Percentiles rank a stretch among this genome's conserved stretches.
phyloP scores from a whole-genome alignment of 306 rosid species.

The Alnus rubra region DNA sequence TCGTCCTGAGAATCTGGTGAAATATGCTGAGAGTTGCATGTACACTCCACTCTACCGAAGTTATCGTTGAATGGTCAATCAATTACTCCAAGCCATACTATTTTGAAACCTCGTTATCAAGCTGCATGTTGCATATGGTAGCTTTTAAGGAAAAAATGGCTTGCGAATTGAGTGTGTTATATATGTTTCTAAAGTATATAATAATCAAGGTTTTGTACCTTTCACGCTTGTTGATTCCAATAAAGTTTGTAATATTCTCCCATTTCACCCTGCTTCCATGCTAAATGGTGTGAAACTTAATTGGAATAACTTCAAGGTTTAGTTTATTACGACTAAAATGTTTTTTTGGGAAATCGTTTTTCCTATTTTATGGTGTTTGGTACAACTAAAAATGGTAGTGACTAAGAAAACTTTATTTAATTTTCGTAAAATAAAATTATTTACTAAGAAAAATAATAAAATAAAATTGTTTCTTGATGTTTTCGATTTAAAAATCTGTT shows the following conservation, averaged over 20 bases:
- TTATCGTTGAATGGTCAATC: slow-evolving; percentile 48
- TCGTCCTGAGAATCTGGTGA: slow-evolving; percentile 74
- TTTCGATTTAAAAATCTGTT: no score
- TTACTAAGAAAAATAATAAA: no score
- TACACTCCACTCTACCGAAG: slow-evolving; percentile 69
- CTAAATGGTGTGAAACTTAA: background rate
- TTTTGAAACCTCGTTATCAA: background rate
- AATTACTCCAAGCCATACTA: background rate
- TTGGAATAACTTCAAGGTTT: background rate
- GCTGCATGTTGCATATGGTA: slow-evolving; percentile 18
- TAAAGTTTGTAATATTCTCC: background rate
- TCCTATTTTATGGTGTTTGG: no score
- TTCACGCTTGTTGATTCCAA: background rate
- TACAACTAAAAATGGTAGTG: no score
- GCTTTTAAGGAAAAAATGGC: background rate
- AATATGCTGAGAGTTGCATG: slow-evolving; percentile 92
- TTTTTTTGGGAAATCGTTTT: no score
- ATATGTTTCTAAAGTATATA: background rate
- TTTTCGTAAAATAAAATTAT: no score
- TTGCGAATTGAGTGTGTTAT: background rate
- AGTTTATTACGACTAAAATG: no score
- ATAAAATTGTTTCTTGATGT: no score
- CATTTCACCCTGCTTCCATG: background rate
- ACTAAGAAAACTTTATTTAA: no score
- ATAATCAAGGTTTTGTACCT: background rate